These are phyloP conservation scores for Gentiana dahurica DNA, from an alignment of 257 asterid species.

Conservation along the genomic window DNA sequence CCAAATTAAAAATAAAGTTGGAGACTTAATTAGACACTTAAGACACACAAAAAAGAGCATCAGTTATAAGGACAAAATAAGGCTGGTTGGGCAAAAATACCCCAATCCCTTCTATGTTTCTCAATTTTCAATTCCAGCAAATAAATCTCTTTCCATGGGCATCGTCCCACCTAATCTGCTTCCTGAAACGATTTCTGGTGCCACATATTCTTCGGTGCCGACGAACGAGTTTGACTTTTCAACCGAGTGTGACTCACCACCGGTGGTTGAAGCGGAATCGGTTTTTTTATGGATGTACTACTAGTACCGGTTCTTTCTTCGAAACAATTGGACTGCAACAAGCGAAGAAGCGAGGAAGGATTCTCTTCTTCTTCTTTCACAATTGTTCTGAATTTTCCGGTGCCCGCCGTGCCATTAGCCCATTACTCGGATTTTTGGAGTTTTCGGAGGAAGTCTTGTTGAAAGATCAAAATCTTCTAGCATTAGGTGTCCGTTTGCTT, in stretches of 20 bases:
- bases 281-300: no score
- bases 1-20: no score
- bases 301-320: no score
- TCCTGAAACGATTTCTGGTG: conserved; percentile 79
- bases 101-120: no score
- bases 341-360: conserved; percentile 14
- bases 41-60: no score
- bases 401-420: conserved; percentile 15
- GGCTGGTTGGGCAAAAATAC: no score
- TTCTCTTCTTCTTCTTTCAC: conserved; percentile 20
- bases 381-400: conserved; percentile 13
- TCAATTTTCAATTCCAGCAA: no score
- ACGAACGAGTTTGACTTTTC: conserved; percentile 87
- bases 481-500: conserved; percentile 82
- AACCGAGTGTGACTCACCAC: conserved; percentile 27
- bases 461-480: conserved; percentile 89
- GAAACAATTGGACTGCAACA: conserved; percentile 10
- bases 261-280: conserved; percentile 6
- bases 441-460: conserved; percentile 43
- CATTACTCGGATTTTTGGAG: conserved; percentile 13
- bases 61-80: no score
- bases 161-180: conserved; percentile 23
- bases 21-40: no score
- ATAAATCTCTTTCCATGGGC: no score
- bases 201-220: conserved; percentile 91